phyloP scores from a whole-genome alignment of 306 rosid genomes.

The Inga oerstediana region DNA sequence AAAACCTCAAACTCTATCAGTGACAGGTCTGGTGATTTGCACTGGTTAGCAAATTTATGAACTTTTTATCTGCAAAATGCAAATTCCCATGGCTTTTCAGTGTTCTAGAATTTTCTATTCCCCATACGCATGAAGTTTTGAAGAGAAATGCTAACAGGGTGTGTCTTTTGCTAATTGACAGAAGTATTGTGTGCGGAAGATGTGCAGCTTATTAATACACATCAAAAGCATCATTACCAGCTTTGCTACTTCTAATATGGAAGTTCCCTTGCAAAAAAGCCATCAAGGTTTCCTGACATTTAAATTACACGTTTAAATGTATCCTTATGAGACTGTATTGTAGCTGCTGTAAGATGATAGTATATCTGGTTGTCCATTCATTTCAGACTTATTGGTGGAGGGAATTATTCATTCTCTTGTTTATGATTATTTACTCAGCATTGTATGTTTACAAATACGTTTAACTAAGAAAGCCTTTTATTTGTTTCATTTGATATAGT shows the following conservation, averaged over 20 bases:
- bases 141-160: conserved; percentile 22
- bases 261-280: conserved; percentile 27
- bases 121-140: neutral
- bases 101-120: neutral
- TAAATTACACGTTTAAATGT: conserved; percentile 29
- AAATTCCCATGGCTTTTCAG: conserved; percentile 2
- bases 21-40: neutral
- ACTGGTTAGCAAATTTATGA: neutral
- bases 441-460: conserved; percentile 35
- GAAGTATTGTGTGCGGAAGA: conserved; percentile 85
- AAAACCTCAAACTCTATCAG: neutral
- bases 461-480: conserved; percentile 7
- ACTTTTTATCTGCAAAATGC: conserved; percentile 11
- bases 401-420: conserved; percentile 92
- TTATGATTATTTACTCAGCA: conserved; percentile 31
- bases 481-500: neutral
- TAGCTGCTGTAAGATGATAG: conserved; percentile 37
- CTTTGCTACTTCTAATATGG: conserved; percentile 16
- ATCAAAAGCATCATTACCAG: neutral
- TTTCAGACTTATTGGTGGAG: conserved; percentile 44
- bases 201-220: conserved; percentile 60
- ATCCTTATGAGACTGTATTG: conserved; percentile 32
- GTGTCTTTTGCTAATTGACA: conserved; percentile 31
- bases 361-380: conserved; percentile 21
- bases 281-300: conserved; percentile 43